Base-by-base conservation (phyloP, 2,329 filamentous ascomycete species). In the Bipolaris zeicola region DNA sequence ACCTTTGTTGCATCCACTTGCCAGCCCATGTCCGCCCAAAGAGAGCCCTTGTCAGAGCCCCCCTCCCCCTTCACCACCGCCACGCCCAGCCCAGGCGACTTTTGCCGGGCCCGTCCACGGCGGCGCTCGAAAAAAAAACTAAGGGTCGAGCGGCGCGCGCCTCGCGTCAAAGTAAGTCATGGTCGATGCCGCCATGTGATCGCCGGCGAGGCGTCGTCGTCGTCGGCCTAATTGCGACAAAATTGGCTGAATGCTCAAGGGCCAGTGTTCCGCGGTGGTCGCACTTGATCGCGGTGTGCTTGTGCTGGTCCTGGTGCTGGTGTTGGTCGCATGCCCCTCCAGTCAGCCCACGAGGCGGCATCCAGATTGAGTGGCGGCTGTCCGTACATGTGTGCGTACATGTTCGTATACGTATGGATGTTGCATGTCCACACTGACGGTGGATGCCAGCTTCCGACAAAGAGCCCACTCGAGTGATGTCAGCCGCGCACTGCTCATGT, bases 141-240 rank as follows among this genome's bases (percentile, higher is more conserved):
- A 48, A 48, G 45, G 37, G 33, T 24, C 44, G 52, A 37, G 38
- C 46, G 46, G 46, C 52, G 52, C 47, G 52, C 48, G 48, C 37
- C 53, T 52, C 50, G 54, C 54, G 54, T 49, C 20, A n/a, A 26
- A n/a, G 34, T 36, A 31, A 31, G 28, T 11, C 34, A 50, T 57
- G 43, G 28, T 31, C 28, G 10, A 46, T 47, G 43, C 18, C 39
- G 52, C 53, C 42, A 53, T 53, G 54, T 48, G 53, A 66, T 68
- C 57, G 63, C 46, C 64, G 52, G 59, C 62, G 62, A 67, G 64
- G 64, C 65, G 65, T 53, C 22, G 6, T 31, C 28, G 28, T 31
- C 8, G 26, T 11, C 47, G 24, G 46, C 34, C 44, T 62, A 62
- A 62, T 60, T 61, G 46, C 46, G 28, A 54, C 56, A 50, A 59